Conservation (phyloP, 176 grass and related monocot genomes). For the Zizania latifolia region DNA sequence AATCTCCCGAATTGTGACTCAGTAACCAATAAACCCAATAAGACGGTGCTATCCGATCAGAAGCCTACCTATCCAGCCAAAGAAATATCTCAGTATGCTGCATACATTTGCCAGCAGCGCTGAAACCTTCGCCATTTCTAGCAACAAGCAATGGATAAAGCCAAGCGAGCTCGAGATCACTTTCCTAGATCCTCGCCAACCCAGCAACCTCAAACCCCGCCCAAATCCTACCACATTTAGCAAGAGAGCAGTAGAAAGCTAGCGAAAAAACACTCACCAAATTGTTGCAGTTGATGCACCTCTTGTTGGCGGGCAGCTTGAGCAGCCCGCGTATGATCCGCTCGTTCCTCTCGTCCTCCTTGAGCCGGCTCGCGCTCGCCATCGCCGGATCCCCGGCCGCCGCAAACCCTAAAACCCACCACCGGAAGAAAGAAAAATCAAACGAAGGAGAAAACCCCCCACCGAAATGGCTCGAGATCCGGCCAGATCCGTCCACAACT, state of each 20-base stretch:
- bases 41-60: background rate
- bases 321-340: constrained; percentile 83
- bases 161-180: background rate
- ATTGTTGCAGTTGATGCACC: constrained; percentile 99
- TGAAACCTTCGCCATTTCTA: background rate
- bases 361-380: constrained; percentile 70
- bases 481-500: constrained; percentile 34
- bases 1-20: background rate
- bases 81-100: background rate
- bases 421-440: background rate
- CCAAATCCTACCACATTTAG: constrained; percentile 29
- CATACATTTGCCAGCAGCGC: background rate
- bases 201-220: background rate
- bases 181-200: background rate
- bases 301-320: constrained; percentile 90
- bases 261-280: constrained; percentile 46
- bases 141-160: background rate
- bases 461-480: constrained; percentile 40
- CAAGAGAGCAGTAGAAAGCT: background rate
- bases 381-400: background rate
- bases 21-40: background rate
- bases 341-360: constrained; percentile 97
- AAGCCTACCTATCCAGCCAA: background rate
- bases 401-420: constrained; percentile 30
- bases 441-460: background rate